Evolutionary conservation across 441 rosid genomes (phyloP), one percentile per base, ranked within the genome.

Genomic region (Jatropha multifida): DNA sequence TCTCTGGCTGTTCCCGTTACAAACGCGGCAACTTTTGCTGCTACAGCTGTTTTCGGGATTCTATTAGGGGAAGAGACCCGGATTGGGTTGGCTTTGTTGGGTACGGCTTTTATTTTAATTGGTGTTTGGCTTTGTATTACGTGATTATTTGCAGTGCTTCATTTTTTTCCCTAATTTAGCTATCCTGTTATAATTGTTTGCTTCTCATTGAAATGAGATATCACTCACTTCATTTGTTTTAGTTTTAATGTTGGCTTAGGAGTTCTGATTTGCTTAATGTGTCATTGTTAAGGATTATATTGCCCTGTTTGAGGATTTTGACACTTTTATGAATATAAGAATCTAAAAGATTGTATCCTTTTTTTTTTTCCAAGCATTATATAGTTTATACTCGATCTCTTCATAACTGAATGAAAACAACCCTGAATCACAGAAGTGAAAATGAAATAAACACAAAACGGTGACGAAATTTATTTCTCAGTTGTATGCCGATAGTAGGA

Each of bases 1-100:
- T 93, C 96, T 17, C 82, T 93, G 0, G 97, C 98, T 13, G 97
- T 92, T 77, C 96, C 99, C 12, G 92, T 95, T 76, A 93, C 96
- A 54, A 89, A 95, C 76, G 98, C 97, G 38, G 93, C 94, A 7
- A 95, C 97, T 11, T 95, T 93, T 56, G 98, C 94, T 61, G 91
- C 98, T 76, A 93, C 97, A 17, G 97, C 96, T 61, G 91, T 83
- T 37, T 87, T 86, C 32, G 96, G 94, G 15, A 81, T 90, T 49
- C 85, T 89, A 27, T 77, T 94, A 4, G 97, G 97, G 2, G 98
- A 94, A 80, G 81, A 88, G 72, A 91, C 88, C 71, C 87, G 84
- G n/a, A 69, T 90, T 70, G 90, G 84, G 41, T 80, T 66, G 55
- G 87, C 93, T 66, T 75, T 92, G 70, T 5, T 89, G 76, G 99